These are phyloP conservation scores for Penicillium manginii DNA, from an alignment of 495 filamentous ascomycete genomes.

Conservation along the genomic window DNA sequence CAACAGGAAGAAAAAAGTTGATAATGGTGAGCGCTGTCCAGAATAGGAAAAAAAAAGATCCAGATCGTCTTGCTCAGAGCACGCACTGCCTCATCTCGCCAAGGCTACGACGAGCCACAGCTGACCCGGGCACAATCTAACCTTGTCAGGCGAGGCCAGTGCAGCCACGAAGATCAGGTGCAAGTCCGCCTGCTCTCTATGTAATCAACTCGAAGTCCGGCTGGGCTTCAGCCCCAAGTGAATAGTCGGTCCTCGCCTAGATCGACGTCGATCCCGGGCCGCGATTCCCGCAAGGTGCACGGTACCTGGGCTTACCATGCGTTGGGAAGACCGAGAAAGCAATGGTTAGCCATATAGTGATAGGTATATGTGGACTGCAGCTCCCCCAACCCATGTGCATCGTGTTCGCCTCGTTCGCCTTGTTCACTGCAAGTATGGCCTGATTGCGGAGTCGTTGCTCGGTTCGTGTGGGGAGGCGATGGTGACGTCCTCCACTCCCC, in stretches of 20 bases:
- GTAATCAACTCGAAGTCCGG: not conserved
- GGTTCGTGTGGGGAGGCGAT: constrained; percentile 9
- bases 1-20: too few relatives aligned
- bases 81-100: constrained; percentile 1
- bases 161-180: not conserved
- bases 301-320: not conserved
- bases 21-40: too few relatives aligned
- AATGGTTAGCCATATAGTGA: too few relatives aligned
- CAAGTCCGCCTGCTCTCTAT: not conserved
- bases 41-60: too few relatives aligned
- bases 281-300: constrained; percentile 22
- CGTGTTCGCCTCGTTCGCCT: too few relatives aligned
- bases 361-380: not conserved
- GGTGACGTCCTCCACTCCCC: constrained; percentile 27
- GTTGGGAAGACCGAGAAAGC: not conserved
- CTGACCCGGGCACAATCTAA: not conserved
- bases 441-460: constrained; percentile 5
- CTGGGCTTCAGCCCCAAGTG: not conserved
- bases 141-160: not conserved
- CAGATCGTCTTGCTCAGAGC: too few relatives aligned
- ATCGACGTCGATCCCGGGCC: constrained; percentile 2
- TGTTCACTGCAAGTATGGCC: not conserved
- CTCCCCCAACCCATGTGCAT: too few relatives aligned
- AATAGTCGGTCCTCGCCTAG: not conserved
- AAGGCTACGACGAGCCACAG: not conserved